Evolutionary conservation across 2,329 filamentous ascomycete genomes (phyloP).

Genomic region (Aspergillus fumigatus): DNA sequence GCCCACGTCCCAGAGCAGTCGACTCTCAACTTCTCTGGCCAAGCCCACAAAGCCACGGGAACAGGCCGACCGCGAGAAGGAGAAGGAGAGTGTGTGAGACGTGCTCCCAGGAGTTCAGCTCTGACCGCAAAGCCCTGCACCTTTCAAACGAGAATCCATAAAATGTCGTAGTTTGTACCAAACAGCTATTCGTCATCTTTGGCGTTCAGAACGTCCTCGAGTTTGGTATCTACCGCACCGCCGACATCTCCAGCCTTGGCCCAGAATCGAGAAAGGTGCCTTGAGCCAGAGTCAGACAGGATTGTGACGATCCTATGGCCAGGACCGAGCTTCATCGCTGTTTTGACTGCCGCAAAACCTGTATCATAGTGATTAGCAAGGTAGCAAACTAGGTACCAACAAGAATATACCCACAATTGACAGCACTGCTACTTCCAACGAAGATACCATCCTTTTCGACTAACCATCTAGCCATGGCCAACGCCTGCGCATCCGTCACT

Average conservation of each 20-base stretch:
- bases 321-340: constrained; percentile 43
- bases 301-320: constrained; percentile 47
- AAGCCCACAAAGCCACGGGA: background rate
- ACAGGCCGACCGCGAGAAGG: background rate
- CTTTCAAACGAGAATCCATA: background rate
- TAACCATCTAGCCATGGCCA: constrained; percentile 91
- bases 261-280: constrained; percentile 52
- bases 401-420: constrained; percentile 64
- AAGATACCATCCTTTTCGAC: constrained; percentile 96
- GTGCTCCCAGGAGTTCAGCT: background rate
- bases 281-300: constrained; percentile 47
- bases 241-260: constrained; percentile 45
- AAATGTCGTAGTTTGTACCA: background rate
- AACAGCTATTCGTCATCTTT: constrained; percentile 25
- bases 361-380: constrained; percentile 11
- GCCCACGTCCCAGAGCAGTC: background rate
- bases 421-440: constrained; percentile 88
- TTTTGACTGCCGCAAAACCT: constrained; percentile 47
- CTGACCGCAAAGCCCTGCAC: background rate
- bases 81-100: background rate
- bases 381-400: constrained; percentile 8
- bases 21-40: background rate
- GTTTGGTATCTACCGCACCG: constrained; percentile 40
- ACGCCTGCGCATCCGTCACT: constrained; percentile 83
- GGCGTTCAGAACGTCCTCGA: constrained; percentile 44